Percentiles rank a stretch among this genome's conserved stretches.
Evolutionary conservation across 2,329 filamentous ascomycete species (phyloP).

Genomic region (Tothia fuscella): DNA sequence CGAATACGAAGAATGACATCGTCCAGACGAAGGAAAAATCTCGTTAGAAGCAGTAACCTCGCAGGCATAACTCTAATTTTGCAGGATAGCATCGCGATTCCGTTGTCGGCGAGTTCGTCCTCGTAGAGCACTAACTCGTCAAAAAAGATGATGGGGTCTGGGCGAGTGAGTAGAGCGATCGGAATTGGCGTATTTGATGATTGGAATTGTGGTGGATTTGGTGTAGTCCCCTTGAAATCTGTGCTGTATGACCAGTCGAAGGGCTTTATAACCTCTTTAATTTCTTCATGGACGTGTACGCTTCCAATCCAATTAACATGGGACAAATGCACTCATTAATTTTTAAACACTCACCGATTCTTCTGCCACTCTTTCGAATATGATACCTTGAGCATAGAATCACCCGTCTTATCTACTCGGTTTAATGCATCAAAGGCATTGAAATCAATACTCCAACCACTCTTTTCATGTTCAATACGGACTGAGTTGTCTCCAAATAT

Average conservation of each 20-base stretch:
- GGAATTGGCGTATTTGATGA: slow-evolving; percentile 53
- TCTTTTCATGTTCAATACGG: slow-evolving; percentile 57
- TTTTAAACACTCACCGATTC: slow-evolving; percentile 40
- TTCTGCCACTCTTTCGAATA: slow-evolving; percentile 83
- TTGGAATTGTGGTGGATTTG: slow-evolving; percentile 25
- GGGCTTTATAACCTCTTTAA: slow-evolving; percentile 87
- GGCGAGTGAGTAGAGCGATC: slow-evolving; percentile 71
- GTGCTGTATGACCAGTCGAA: slow-evolving; percentile 99
- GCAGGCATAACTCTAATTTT: slow-evolving; percentile 90
- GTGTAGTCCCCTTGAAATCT: slow-evolving; percentile 60
- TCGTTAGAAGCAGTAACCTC: slow-evolving; percentile 68
- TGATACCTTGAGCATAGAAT: slow-evolving; percentile 82
- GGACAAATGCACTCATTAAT: not conserved
- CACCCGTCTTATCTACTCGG: slow-evolving; percentile 84
- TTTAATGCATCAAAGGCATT: slow-evolving; percentile 80
- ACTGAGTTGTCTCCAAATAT: slow-evolving; percentile 96
- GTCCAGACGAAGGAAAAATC: slow-evolving; percentile 89
- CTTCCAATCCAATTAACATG: slow-evolving; percentile 30
- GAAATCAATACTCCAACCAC: slow-evolving; percentile 71
- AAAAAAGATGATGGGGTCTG: slow-evolving; percentile 92
- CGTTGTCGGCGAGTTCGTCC: slow-evolving; percentile 95
- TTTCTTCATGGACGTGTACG: slow-evolving; percentile 68
- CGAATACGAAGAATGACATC: slow-evolving; percentile 77
- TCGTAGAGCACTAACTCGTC: slow-evolving; percentile 95
- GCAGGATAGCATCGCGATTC: slow-evolving; percentile 77